Percentiles rank a stretch among this genome's conserved stretches.
These are phyloP conservation scores for Sphagnum tenellum DNA, from an alignment of 225 moss, liverwort and hornwort species.

Conservation along the genomic window DNA sequence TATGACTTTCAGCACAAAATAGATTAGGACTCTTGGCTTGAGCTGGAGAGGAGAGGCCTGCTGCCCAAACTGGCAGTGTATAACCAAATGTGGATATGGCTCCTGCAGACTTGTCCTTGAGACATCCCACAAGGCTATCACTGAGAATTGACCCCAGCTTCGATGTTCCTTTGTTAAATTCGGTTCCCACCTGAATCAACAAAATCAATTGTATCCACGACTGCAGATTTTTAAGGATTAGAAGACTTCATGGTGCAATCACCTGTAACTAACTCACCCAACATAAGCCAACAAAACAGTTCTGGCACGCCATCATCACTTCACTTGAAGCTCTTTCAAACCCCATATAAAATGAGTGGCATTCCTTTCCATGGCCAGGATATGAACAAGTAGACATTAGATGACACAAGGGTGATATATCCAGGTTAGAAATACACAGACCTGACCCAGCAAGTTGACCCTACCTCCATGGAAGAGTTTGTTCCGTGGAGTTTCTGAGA, in stretches of 20 bases:
- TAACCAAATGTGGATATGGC: conserved; percentile 92
- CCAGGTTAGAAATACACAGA: too few species aligned
- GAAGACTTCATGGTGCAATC: too few species aligned
- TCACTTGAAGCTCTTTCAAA: background rate
- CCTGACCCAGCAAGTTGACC: too few species aligned
- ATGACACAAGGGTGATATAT: too few species aligned
- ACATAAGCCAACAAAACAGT: background rate
- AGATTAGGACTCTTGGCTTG: conserved; percentile 19
- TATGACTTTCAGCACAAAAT: too few species aligned
- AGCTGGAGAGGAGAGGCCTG: conserved; percentile 75
- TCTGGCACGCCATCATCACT: background rate
- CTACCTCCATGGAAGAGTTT: too few species aligned
- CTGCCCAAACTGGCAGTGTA: conserved; percentile 81
- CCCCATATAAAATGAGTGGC: too few species aligned
- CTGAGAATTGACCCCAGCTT: conserved; percentile 74
- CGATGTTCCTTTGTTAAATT: conserved; percentile 85
- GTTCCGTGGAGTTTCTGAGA: too few species aligned
- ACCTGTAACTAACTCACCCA: background rate
- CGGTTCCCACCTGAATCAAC: conserved; percentile 63
- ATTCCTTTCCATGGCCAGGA: too few species aligned
- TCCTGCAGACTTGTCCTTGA: conserved; percentile 81
- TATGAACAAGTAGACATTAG: too few species aligned
- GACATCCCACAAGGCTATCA: conserved; percentile 78
- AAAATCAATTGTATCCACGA: background rate
- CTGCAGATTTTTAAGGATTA: too few species aligned